Percentiles rank a stretch among this genome's conserved stretches.
Evolutionary conservation across 345 rosid species (phyloP).

Genomic region (Abelmoschus esculentus): DNA sequence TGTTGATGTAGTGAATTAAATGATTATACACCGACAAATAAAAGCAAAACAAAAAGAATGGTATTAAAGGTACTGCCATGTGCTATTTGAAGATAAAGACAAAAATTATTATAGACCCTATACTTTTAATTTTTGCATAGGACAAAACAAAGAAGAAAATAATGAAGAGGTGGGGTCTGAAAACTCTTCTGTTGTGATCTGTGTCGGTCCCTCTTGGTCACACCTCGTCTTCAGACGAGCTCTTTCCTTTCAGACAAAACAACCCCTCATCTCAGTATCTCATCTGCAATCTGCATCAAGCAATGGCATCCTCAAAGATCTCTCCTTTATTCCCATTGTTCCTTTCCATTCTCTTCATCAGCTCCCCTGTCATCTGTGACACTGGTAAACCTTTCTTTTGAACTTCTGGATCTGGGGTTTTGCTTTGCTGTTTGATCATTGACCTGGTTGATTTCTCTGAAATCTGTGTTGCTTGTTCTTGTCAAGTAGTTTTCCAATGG

Average conservation of each 20-base stretch:
- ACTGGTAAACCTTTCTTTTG: constrained; percentile 14
- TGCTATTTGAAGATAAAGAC: too few relatives aligned
- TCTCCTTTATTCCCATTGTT: constrained; percentile 24
- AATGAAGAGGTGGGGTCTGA: neutral
- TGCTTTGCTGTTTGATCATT: neutral
- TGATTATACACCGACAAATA: too few relatives aligned
- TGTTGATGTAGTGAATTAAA: too few relatives aligned
- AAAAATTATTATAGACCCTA: too few relatives aligned
- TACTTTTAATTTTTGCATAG: too few relatives aligned
- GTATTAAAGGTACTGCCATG: too few relatives aligned
- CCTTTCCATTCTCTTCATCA: constrained; percentile 27
- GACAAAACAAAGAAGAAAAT: too few relatives aligned
- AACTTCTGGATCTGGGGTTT: constrained; percentile 1
- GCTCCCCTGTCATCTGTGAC: constrained; percentile 30
- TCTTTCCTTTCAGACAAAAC: neutral
- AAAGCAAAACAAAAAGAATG: too few relatives aligned
- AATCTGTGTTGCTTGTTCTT: neutral
- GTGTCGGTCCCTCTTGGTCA: neutral
- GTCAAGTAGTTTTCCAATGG: neutral
- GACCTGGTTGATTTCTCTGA: neutral
- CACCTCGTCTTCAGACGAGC: neutral
- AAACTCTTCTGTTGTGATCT: too few relatives aligned
- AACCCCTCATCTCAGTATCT: neutral
- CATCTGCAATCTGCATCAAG: neutral
- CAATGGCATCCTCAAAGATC: constrained; percentile 44